Evolutionary conservation across 805 yeast genomes (phyloP), one percentile per base, ranked within the genome.

Genomic region (Starmerella floricola): DNA sequence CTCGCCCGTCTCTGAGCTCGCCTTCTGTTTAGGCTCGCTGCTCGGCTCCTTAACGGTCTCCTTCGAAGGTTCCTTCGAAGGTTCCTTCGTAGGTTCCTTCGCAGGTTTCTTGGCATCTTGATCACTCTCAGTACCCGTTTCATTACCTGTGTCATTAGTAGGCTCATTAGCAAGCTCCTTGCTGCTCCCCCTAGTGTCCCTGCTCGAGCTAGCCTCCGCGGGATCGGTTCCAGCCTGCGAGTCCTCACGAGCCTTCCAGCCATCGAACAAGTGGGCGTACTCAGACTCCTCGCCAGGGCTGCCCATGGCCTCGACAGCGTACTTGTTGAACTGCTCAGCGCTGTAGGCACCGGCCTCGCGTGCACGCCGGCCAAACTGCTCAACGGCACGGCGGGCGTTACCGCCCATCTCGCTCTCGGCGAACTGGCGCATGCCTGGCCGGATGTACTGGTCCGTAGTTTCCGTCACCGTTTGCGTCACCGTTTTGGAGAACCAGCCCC

Each of bases 311-410:
- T 57, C 63, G 21, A 56, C 53, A 2, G 85, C 77, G 56, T 77
- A 75, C 15, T 67, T 65, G 47, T 68, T 70, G 54, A 74, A 70
- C n/a, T 79, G 76, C 49, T 78, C 79, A 41, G 75, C 76, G 21
- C 94, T 83, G 51, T 74, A 76, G 46, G 68, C 72, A 27, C 93
- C 81, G 1, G 95, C 84, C 52, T 86, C 93, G 59, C 82, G 94
- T 65, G 88, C 81, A 57, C 78, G 85, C 58, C 83, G 94, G 36
- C 96, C 95, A 65, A 88, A 91, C 66, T 91, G 96, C 45, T 84
- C 79, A 73, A 94, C 83, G n/a, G 97, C 97, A 52, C 85, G 74
- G 49, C 73, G 76, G 4, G 97, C 91, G 56, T 85, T 94, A 42
- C 63, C 67, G 19, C 93, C 76, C 34, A 83, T 61, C 45, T 91